phyloP scores from a whole-genome alignment of 2,329 filamentous ascomycete genomes.

The Beauveria bassiana region DNA sequence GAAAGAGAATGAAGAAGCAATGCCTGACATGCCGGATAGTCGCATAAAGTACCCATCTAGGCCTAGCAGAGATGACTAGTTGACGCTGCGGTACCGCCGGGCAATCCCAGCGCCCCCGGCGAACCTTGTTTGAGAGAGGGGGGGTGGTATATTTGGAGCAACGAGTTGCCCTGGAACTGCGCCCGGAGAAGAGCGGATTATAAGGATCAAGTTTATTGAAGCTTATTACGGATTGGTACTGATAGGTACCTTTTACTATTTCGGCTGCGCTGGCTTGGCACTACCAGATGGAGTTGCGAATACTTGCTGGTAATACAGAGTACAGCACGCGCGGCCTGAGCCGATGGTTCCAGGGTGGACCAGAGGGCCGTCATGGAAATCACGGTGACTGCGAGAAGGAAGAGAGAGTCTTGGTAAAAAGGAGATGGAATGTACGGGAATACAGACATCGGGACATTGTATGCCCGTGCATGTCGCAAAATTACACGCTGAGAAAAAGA shows the following conservation, averaged over 20 bases:
- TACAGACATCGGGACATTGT: too few species aligned
- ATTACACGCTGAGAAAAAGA: background rate
- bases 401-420: too few species aligned
- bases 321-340: background rate
- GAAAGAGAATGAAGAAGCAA: background rate
- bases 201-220: background rate
- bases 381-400: background rate
- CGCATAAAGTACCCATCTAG: background rate
- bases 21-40: background rate
- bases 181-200: background rate
- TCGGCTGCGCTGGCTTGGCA: background rate
- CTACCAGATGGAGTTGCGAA: background rate
- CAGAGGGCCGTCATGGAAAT: background rate
- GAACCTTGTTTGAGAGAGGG: background rate
- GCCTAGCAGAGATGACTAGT: too few species aligned
- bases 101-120: background rate
- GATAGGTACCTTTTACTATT: background rate
- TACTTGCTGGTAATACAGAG: background rate
- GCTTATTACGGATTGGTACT: too few species aligned
- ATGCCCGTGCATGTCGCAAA: too few species aligned
- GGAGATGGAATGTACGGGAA: too few species aligned
- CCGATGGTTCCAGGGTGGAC: background rate
- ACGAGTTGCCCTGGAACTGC: background rate
- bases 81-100: background rate
- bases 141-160: background rate